phyloP scores from a whole-genome alignment of 2,329 filamentous ascomycete species.

The Penicillium thymicola region DNA sequence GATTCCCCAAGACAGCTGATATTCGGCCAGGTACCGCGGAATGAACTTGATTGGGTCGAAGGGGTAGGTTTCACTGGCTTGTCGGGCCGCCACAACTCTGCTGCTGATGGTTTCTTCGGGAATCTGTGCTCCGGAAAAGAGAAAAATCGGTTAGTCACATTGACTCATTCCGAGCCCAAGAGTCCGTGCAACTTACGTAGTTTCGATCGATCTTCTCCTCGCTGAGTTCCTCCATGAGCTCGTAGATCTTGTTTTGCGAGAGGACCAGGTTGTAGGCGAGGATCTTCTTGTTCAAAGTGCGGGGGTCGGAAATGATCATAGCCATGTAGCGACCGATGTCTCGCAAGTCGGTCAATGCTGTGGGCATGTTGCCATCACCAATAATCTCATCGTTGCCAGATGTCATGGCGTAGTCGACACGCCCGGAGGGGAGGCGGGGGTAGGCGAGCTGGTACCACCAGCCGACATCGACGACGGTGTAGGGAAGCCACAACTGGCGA shows the following conservation, averaged over 20 bases:
- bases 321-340: conserved; percentile 55
- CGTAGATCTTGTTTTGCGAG: conserved; percentile 48
- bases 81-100: conserved; percentile 33
- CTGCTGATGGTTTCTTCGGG: conserved; percentile 35
- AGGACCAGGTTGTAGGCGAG: conserved; percentile 49
- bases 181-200: conserved; percentile 31
- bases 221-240: conserved; percentile 46
- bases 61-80: conserved; percentile 38
- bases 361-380: conserved; percentile 47
- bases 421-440: conserved; percentile 46
- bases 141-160: conserved; percentile 12
- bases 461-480: conserved; percentile 58
- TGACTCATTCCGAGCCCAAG: not conserved
- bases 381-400: conserved; percentile 38
- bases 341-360: conserved; percentile 48
- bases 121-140: conserved; percentile 23
- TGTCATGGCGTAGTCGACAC: conserved; percentile 45
- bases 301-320: conserved; percentile 49
- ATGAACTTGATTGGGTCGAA: conserved; percentile 37
- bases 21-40: conserved; percentile 42
- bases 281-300: conserved; percentile 54
- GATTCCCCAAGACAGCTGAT: conserved; percentile 47
- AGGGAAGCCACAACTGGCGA: conserved; percentile 49
- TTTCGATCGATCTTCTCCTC: conserved; percentile 48
- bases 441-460: conserved; percentile 55